Base-by-base conservation (phyloP, 1,284 basidiomycete genomes). In the Ganoderma lingzhi region DNA sequence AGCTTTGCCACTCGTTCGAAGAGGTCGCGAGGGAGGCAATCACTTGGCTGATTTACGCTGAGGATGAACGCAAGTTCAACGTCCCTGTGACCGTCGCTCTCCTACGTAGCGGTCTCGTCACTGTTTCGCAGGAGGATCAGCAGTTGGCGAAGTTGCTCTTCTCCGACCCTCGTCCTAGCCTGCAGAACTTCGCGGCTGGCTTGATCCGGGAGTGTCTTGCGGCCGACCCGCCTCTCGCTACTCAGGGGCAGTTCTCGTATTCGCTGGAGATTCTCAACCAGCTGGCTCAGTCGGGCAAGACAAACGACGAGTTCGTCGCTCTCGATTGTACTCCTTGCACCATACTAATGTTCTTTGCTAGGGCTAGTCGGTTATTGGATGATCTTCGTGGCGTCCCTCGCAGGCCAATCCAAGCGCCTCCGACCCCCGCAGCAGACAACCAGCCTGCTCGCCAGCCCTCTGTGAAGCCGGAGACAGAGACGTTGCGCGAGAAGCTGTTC, bases 11-110 rank as follows among this genome's bases (percentile, higher is more conserved):
- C 72, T 84, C 92, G 37, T 97, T 96, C 72, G 90, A 94, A 75
- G 96, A 98, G 76, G 97, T 98, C 58, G 95, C 94, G 28, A 96
- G 96, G 82, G 98, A 99, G 82, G 98, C 97, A 10, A 94, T 97
- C 68, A 96, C 94, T 15, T 99, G 98, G 98, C 85, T 99, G 64
- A 84, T 99, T 62, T 98, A 97, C 78, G 95, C 97, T 17, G 97
- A 99, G 79, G 98, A 99, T 80, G 95, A 97, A 92, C 94, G 96
- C 77, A 99, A 99, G 83, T 95, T 95, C 84, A 98, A 98, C 79
- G 92, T 99, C 17, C 90, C 96, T 6, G 98, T 98, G 72, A 99
- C 96, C 0, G 89, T 95, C 39, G 93, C 95, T 1, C 87, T 99
- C 60, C 84, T 99, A 68, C 90, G 93, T 58, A 94, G 94, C 68